phyloP scores from a whole-genome alignment of 2,329 filamentous ascomycete genomes.

The Basipetospora chlamydospora region DNA sequence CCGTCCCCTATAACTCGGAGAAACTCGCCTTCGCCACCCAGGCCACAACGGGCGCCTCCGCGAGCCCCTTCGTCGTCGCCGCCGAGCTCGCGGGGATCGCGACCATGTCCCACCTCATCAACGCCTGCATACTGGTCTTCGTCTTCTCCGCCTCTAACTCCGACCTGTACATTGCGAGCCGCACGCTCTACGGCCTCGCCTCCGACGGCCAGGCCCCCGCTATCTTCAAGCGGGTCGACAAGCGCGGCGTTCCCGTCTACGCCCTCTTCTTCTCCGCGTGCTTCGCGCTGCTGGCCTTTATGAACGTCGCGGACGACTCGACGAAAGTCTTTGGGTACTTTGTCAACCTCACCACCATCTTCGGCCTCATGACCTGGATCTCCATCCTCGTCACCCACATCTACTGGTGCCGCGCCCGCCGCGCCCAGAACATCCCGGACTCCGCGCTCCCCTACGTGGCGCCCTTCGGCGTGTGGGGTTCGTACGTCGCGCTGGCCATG shows the following conservation, averaged over 20 bases:
- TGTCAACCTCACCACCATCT: slow-evolving; percentile 53
- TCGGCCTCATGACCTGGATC: slow-evolving; percentile 53
- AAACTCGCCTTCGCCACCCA: slow-evolving; percentile 40
- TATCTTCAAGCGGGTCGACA: slow-evolving; percentile 58
- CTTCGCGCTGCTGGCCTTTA: slow-evolving; percentile 54
- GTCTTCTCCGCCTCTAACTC: slow-evolving; percentile 67
- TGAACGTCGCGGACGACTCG: slow-evolving; percentile 46
- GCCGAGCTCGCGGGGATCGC: slow-evolving; percentile 50
- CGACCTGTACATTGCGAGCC: slow-evolving; percentile 61
- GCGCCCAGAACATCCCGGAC: slow-evolving; percentile 43
- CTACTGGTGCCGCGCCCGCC: slow-evolving; percentile 47
- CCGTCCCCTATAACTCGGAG: slow-evolving; percentile 55
- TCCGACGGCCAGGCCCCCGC: slow-evolving; percentile 56
- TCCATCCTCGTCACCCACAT: slow-evolving; percentile 55
- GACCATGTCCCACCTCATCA: slow-evolving; percentile 51
- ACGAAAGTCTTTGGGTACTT: slow-evolving; percentile 48
- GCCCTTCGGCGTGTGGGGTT: slow-evolving; percentile 58
- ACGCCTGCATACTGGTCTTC: slow-evolving; percentile 60
- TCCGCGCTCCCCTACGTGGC: slow-evolving; percentile 47
- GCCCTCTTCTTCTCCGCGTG: slow-evolving; percentile 45
- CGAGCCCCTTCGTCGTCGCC: slow-evolving; percentile 64
- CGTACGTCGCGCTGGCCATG: slow-evolving; percentile 51
- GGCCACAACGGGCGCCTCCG: slow-evolving; percentile 33
- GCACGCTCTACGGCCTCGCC: slow-evolving; percentile 59
- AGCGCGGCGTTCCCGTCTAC: slow-evolving; percentile 54